Evolutionary conservation across 495 filamentous ascomycete genomes (phyloP), one percentile per base, ranked within the genome.

Genomic region (Mycothermus thermophilus): DNA sequence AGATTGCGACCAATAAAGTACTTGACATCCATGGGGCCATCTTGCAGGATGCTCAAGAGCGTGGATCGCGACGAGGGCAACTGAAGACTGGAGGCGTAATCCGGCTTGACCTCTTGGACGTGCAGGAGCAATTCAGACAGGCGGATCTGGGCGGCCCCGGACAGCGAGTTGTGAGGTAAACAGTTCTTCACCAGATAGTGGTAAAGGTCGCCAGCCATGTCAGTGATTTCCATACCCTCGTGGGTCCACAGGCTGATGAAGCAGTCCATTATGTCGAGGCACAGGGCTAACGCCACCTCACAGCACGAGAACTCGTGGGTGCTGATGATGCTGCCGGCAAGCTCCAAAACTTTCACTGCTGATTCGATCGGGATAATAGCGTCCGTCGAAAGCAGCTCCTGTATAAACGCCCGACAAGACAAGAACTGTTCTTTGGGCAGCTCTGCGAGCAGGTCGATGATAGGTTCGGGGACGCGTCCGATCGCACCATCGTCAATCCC

Each of bases 121-220:
- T 64, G 59, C 30, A 80, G 68, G 8, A 95, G 62, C 8, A 94
- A 58, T 22, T 64, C 59, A 11, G 77, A 71, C 30, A 93, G 61
- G 3, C 62, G 58, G 34, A 76, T 69, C 35, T 81, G 76, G n/a
- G 79, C 69, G 20, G 62, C 64, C 11, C 76, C 52, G 4, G 86
- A 87, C 11, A 80, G 63, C 35, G 74, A 69, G 12, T 68, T 69
- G 30, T 66, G 75, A 18, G 70, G 62, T 11, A 93, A 47, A 1
- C 72, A 66, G 12, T 60, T 64, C 22, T 71, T 73, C 14, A 84
- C 69, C 43, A 88, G 77, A 69, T 81, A 87, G 14, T 65, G 53
- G 55, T 94, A 96, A n/a, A 96, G 52, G 28, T 83, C 76, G 30
- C 72, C 66, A 17, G 74, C 83, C 35, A 67, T 63, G 1, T 72